Evolutionary conservation across 768 basidiomycete species (phyloP).

Genomic region (Kwoniella dendrophila): DNA sequence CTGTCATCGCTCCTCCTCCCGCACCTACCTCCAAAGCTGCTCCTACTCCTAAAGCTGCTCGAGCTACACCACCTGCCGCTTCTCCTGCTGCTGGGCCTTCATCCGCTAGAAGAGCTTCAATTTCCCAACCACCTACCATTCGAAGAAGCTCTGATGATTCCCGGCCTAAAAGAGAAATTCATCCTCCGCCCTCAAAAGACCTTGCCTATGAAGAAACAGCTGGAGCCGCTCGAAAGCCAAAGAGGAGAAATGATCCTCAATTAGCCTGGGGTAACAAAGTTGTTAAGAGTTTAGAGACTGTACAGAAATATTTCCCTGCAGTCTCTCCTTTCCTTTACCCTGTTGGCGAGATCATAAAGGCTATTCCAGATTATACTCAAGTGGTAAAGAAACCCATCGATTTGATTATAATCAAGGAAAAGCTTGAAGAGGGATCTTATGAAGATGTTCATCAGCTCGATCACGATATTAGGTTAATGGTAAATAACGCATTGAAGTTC

Average conservation of each 20-base stretch:
- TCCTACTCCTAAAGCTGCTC: too few species aligned
- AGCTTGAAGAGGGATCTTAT: constrained; percentile 78
- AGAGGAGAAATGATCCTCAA: constrained; percentile 70
- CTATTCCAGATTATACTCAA: constrained; percentile 81
- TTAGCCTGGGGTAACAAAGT: constrained; percentile 78
- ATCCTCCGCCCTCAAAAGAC: constrained; percentile 91
- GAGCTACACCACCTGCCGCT: constrained; percentile 33
- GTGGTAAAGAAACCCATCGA: constrained; percentile 96
- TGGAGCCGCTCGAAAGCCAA: constrained; percentile 63
- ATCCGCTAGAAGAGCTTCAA: constrained; percentile 68
- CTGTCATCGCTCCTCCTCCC: constrained; percentile 14
- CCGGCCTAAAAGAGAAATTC: constrained; percentile 97
- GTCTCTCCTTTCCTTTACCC: constrained; percentile 90
- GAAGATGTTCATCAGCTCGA: constrained; percentile 76
- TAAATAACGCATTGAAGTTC: constrained; percentile 88
- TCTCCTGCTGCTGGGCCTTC: constrained; percentile 30
- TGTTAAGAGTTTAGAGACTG: constrained; percentile 68
- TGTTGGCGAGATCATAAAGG: constrained; percentile 69
- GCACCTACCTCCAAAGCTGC: too few species aligned
- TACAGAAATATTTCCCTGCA: constrained; percentile 72
- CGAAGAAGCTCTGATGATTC: constrained; percentile 64
- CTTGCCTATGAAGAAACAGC: constrained; percentile 73
- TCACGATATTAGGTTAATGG: constrained; percentile 91
- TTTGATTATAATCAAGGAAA: constrained; percentile 79
- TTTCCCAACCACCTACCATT: constrained; percentile 73